These are phyloP conservation scores for Thuidium tamariscinum DNA, from an alignment of 225 moss, liverwort and hornwort genomes.

Conservation along the genomic window DNA sequence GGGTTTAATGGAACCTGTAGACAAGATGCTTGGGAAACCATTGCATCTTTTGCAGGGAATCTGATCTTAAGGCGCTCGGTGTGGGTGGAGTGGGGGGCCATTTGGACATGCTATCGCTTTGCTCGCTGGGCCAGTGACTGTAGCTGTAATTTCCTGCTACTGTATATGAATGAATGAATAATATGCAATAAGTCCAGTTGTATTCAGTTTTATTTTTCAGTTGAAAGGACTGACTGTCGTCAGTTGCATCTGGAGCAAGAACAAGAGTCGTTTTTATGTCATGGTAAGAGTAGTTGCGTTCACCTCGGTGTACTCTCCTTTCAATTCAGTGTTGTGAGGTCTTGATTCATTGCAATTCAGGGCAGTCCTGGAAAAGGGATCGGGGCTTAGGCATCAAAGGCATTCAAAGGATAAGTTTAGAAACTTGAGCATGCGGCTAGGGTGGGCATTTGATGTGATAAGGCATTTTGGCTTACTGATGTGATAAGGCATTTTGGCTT, in stretches of 20 bases:
- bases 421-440: not conserved
- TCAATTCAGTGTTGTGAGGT: not conserved
- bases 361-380: not conserved
- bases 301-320: not conserved
- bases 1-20: not conserved
- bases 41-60: conserved; percentile 8
- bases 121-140: not conserved
- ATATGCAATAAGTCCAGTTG: too few species aligned
- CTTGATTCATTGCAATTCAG: not conserved
- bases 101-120: not conserved
- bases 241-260: not conserved
- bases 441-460: not conserved
- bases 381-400: not conserved
- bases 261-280: not conserved
- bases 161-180: not conserved
- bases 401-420: not conserved
- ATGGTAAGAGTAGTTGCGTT: too few species aligned
- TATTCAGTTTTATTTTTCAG: not conserved
- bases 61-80: not conserved
- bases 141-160: not conserved
- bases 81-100: not conserved
- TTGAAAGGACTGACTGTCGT: not conserved
- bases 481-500: not conserved
- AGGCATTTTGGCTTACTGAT: not conserved
- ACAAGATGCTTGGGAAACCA: not conserved